These are phyloP conservation scores for Fusarium globosum DNA, from an alignment of 2,329 filamentous ascomycete genomes.

Conservation along the genomic window DNA sequence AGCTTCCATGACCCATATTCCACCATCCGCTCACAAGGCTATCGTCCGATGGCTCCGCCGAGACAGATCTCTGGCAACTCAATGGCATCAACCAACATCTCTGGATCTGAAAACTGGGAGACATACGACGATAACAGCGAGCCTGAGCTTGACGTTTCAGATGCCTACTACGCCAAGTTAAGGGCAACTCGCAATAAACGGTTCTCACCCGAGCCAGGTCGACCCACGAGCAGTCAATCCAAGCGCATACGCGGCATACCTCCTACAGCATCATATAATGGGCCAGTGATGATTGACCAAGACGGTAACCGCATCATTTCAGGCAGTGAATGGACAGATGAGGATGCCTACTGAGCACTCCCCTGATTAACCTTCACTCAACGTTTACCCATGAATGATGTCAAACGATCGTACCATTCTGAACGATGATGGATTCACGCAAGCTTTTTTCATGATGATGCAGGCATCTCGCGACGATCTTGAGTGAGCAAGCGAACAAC, in stretches of 20 bases:
- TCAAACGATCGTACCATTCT: slow-evolving; percentile 30
- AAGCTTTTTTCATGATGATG: slow-evolving; percentile 46
- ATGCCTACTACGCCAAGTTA: slow-evolving; percentile 83
- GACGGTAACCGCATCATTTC: slow-evolving; percentile 72
- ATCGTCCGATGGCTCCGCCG: slow-evolving; percentile 54
- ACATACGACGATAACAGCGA: slow-evolving; percentile 90
- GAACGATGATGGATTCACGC: slow-evolving; percentile 44
- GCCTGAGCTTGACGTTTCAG: slow-evolving; percentile 78
- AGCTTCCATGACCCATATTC: slow-evolving; percentile 52
- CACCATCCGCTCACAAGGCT: slow-evolving; percentile 56
- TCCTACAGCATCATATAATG: slow-evolving; percentile 58
- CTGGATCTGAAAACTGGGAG: slow-evolving; percentile 97
- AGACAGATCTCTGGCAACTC: slow-evolving; percentile 76
- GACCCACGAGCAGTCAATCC: slow-evolving; percentile 55
- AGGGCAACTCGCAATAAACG: slow-evolving; percentile 75
- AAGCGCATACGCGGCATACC: slow-evolving; percentile 68
- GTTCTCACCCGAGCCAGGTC: slow-evolving; percentile 61
- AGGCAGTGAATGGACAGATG: slow-evolving; percentile 75
- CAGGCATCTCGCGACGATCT: slow-evolving; percentile 45
- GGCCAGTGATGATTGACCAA: slow-evolving; percentile 63
- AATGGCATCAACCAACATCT: slow-evolving; percentile 78
- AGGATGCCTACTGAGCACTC: slow-evolving; percentile 64
- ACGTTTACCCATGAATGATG: slow-evolving; percentile 38
- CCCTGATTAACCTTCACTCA: background rate
- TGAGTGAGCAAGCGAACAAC: slow-evolving; percentile 37